These are phyloP conservation scores for Cornus controversa DNA, from an alignment of 148 eudicot genomes.

Conservation along the genomic window DNA sequence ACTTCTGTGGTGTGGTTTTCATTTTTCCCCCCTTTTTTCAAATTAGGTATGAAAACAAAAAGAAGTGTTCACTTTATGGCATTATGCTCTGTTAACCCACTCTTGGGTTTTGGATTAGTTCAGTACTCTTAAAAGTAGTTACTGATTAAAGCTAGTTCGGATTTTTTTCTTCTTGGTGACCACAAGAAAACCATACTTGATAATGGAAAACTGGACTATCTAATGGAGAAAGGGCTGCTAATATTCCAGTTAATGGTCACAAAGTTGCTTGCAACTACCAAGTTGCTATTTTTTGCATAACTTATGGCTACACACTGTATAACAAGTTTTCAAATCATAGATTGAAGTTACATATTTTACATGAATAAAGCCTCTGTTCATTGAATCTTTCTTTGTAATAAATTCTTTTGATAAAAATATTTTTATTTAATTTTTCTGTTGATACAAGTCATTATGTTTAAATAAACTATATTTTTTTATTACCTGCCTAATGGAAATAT, in stretches of 20 bases:
- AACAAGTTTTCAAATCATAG: no score
- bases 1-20: neutral
- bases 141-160: neutral
- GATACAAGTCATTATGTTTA: no score
- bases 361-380: neutral
- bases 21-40: neutral
- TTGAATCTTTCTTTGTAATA: no score
- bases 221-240: neutral
- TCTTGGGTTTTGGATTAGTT: neutral
- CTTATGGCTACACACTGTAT: no score
- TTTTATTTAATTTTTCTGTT: no score
- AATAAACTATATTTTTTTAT: no score
- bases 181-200: neutral
- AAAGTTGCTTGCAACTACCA: no score
- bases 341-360: neutral
- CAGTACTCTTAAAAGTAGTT: neutral
- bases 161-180: no score
- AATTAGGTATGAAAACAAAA: neutral
- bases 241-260: neutral
- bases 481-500: no score
- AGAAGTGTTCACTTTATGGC: neutral
- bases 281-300: no score
- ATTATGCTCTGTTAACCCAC: neutral
- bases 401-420: no score
- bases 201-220: neutral